Evolutionary conservation across 495 filamentous ascomycete genomes (phyloP), one percentile per base, ranked within the genome.

Genomic region (Hypoxylon fuscum): DNA sequence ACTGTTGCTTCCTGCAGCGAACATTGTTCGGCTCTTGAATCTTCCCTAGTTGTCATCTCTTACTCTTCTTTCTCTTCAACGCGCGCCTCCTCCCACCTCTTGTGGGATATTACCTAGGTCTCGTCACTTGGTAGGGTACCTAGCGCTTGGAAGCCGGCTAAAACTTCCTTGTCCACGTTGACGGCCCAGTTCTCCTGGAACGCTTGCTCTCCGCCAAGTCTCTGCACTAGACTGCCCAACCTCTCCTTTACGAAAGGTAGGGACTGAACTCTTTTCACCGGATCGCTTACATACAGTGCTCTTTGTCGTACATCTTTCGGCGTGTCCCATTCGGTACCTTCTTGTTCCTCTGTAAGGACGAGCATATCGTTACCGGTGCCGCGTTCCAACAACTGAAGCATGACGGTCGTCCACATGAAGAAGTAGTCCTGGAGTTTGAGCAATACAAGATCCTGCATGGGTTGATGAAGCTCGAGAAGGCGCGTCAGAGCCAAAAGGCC

Each of bases 161-260:
- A 62, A 2, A 98, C 90, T 37, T 96, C 87, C 37, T 80, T 77
- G 75, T 98, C 95, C 29, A 97, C 91, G 77, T 96, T 91, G n/a
- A 81, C 81, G n/a, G 90, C 73, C 89, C 89, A 97, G 40, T 90
- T 82, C 40, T 84, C 81, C 73, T 88, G 81, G 73, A 97, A 97
- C 12, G 73, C 78, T 66, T 88, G 81, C 46, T 85, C 83, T 1
- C 93, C 92, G 3, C 93, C 94, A 55, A 80, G 83, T 3, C 80
- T 75, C 52, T 75, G 76, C 54, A 97, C 84, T n/a, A 90, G 76
- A 1, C 81, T 74, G n/a, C 82, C 76, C 48, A 98, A 67, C 27
- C 85, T 81, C 35, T 87, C 81, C 50, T 84, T 83, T 10, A 96
- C 80, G 70, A 91, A 96, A 7, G 82, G 77, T 22, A 85, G 87